Percentiles rank a stretch among this genome's conserved stretches.
Evolutionary conservation across 2,329 filamentous ascomycete genomes (phyloP).

Genomic region (Cladosporium sphaerospermum): DNA sequence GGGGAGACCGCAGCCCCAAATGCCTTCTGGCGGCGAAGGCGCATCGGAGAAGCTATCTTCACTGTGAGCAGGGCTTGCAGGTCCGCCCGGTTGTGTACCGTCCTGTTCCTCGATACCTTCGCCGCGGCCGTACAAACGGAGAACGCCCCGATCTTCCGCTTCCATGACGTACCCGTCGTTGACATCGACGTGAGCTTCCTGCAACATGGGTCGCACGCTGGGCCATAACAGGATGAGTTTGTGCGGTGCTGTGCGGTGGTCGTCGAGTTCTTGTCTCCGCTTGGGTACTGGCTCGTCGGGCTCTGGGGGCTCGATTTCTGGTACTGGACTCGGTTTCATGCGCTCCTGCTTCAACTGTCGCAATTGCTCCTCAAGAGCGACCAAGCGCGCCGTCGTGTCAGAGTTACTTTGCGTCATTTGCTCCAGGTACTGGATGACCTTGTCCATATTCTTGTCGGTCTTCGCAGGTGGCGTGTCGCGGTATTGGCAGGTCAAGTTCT

Average conservation of each 20-base stretch:
- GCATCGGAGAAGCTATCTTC: slow-evolving; percentile 31
- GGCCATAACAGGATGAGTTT: slow-evolving; percentile 65
- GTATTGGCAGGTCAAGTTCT: slow-evolving; percentile 77
- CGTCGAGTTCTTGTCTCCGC: slow-evolving; percentile 66
- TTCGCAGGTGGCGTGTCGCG: slow-evolving; percentile 87
- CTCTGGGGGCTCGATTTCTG: slow-evolving; percentile 8
- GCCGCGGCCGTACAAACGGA: slow-evolving; percentile 32
- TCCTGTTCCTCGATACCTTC: slow-evolving; percentile 35
- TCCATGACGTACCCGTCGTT: slow-evolving; percentile 32
- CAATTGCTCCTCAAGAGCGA: slow-evolving; percentile 21
- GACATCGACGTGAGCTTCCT: slow-evolving; percentile 20
- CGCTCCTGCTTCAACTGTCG: slow-evolving; percentile 20
- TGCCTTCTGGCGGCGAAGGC: slow-evolving; percentile 40
- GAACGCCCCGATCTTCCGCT: slow-evolving; percentile 31
- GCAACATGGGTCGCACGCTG: slow-evolving; percentile 32
- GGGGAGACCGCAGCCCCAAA: slow-evolving; percentile 44
- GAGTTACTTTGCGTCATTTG: neutral
- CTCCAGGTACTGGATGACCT: slow-evolving; percentile 32
- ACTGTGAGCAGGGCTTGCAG: slow-evolving; percentile 35
- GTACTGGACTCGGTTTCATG: slow-evolving; percentile 8
- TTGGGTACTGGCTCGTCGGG: slow-evolving; percentile 31
- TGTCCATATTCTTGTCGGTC: slow-evolving; percentile 45
- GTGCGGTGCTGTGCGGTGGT: slow-evolving; percentile 87
- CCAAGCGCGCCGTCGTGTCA: neutral
- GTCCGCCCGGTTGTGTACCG: slow-evolving; percentile 28